These are phyloP conservation scores for Trichoderma orchidacearum DNA, from an alignment of 495 filamentous ascomycete genomes.

Conservation along the genomic window DNA sequence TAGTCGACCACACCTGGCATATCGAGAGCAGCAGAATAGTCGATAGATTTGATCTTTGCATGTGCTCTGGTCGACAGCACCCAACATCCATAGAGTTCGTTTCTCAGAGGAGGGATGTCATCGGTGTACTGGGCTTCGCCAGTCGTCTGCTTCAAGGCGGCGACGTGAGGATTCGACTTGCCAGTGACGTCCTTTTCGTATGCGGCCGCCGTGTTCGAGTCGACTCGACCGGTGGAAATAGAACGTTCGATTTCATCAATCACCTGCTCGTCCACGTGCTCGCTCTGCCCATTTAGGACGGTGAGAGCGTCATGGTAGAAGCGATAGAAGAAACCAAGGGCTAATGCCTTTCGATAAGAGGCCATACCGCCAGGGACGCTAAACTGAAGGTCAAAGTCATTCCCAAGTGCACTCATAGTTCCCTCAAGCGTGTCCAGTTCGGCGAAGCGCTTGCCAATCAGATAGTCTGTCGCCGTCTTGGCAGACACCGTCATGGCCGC, in stretches of 20 bases:
- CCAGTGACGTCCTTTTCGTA: conserved; percentile 72
- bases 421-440: conserved; percentile 74
- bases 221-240: conserved; percentile 49
- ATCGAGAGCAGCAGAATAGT: conserved; percentile 59
- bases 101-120: conserved; percentile 76
- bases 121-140: conserved; percentile 95
- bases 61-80: conserved; percentile 84
- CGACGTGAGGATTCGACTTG: conserved; percentile 70
- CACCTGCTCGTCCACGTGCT: conserved; percentile 42
- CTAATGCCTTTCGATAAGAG: conserved; percentile 82
- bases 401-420: conserved; percentile 70
- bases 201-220: conserved; percentile 39
- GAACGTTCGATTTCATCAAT: conserved; percentile 52
- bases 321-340: conserved; percentile 77
- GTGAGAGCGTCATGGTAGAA: conserved; percentile 62
- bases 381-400: conserved; percentile 76
- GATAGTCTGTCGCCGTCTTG: conserved; percentile 54
- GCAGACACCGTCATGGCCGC: conserved; percentile 75
- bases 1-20: conserved; percentile 66
- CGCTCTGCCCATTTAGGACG: conserved; percentile 23
- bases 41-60: conserved; percentile 69
- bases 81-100: conserved; percentile 77
- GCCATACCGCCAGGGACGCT: conserved; percentile 93
- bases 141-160: conserved; percentile 84
- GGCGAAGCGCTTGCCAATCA: conserved; percentile 67